Conservation (phyloP, 2,329 filamentous ascomycete genomes). For the Sarocladium strictum region DNA sequence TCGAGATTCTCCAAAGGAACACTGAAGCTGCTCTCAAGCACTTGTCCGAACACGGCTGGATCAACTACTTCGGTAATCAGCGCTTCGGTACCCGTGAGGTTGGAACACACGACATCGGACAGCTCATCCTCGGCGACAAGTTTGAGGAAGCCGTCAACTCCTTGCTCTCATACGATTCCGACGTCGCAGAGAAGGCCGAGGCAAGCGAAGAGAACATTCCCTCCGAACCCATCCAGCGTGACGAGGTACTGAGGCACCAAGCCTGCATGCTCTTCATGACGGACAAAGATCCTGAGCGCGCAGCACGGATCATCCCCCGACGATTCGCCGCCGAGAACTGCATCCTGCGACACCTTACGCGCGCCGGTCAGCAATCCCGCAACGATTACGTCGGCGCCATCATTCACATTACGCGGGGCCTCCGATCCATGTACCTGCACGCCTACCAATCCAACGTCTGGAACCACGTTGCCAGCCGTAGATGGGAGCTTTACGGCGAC, state of each 20-base stretch:
- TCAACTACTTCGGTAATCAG: constrained; percentile 98
- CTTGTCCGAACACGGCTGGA: constrained; percentile 71
- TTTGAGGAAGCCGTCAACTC: constrained; percentile 74
- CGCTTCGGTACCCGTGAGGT: constrained; percentile 85
- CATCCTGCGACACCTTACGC: constrained; percentile 71
- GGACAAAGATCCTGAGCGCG: constrained; percentile 50
- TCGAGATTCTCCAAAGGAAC: constrained; percentile 27
- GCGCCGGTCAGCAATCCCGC: constrained; percentile 36
- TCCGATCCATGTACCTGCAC: constrained; percentile 92
- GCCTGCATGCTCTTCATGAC: constrained; percentile 71
- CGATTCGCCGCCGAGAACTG: constrained; percentile 76
- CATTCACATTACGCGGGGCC: constrained; percentile 69
- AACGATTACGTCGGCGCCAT: constrained; percentile 79
- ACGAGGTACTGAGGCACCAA: constrained; percentile 73
- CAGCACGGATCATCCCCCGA: constrained; percentile 64
- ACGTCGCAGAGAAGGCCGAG: constrained; percentile 44
- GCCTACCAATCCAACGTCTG: constrained; percentile 94
- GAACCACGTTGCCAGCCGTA: constrained; percentile 78
- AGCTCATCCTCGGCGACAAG: constrained; percentile 75
- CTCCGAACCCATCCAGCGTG: constrained; percentile 52
- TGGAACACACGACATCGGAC: constrained; percentile 79
- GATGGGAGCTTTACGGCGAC: constrained; percentile 70
- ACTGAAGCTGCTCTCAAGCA: constrained; percentile 57
- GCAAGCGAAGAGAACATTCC: constrained; percentile 23
- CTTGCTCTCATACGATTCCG: constrained; percentile 67